These are phyloP conservation scores for Cairneyella variabilis DNA, from an alignment of 495 filamentous ascomycete genomes.

Conservation along the genomic window DNA sequence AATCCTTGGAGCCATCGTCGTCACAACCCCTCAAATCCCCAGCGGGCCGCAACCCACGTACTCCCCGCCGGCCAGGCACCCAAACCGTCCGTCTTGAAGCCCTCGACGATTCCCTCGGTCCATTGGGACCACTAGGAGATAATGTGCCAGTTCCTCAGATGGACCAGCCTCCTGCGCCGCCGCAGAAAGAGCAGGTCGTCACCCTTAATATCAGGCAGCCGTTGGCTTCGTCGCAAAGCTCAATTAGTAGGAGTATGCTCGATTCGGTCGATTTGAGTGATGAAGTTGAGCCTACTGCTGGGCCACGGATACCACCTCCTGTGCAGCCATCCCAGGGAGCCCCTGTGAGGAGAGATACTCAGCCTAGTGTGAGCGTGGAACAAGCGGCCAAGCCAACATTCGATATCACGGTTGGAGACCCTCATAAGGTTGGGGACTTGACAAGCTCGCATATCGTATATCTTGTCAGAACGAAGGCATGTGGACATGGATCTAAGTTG, in stretches of 20 bases:
- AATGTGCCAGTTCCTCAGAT: slow-evolving; percentile 40
- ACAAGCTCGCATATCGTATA: slow-evolving; percentile 98
- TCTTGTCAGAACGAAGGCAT: slow-evolving; percentile 88
- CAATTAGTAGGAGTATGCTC: slow-evolving; percentile 47
- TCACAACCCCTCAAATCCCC: slow-evolving; percentile 24
- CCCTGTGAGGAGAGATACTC: slow-evolving; percentile 55
- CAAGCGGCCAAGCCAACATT: slow-evolving; percentile 89
- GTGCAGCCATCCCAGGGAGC: slow-evolving; percentile 61
- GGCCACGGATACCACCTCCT: slow-evolving; percentile 66
- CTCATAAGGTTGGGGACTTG: slow-evolving; percentile 94
- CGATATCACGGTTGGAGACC: slow-evolving; percentile 90
- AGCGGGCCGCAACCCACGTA: slow-evolving; percentile 29
- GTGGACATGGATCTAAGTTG: background rate
- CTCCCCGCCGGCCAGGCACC: slow-evolving; percentile 69
- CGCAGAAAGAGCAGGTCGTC: slow-evolving; percentile 75
- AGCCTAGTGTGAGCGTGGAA: slow-evolving; percentile 82
- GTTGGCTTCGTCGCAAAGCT: slow-evolving; percentile 42
- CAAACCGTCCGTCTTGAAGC: slow-evolving; percentile 83
- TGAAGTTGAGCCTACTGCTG: slow-evolving; percentile 48
- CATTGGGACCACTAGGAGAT: slow-evolving; percentile 79
- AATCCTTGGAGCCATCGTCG: slow-evolving; percentile 17
- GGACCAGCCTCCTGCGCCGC: slow-evolving; percentile 80
- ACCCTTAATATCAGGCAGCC: slow-evolving; percentile 53
- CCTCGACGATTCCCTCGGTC: slow-evolving; percentile 85
- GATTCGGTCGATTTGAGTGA: slow-evolving; percentile 62